Conservation (phyloP, 2,329 filamentous ascomycete genomes). For the Diaporthe longicolla region DNA sequence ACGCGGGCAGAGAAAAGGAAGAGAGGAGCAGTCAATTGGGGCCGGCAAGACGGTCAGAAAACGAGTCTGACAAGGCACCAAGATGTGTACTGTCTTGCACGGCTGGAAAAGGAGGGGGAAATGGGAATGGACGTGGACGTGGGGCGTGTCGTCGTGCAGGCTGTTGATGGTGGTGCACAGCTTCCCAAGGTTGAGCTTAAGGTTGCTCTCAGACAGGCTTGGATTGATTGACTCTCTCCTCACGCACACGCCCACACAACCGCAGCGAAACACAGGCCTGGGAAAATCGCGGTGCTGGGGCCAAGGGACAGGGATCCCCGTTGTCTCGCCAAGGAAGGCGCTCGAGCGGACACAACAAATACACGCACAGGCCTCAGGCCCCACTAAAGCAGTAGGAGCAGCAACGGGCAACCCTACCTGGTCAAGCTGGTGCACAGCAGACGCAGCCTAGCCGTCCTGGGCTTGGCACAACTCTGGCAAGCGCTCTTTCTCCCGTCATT, state of each 20-base stretch:
- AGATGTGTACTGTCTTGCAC: conserved; percentile 20
- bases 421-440: conserved; percentile 6
- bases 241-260: conserved; percentile 11
- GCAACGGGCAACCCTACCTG: conserved; percentile 37
- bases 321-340: conserved; percentile 34
- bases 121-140: background rate
- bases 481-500: background rate
- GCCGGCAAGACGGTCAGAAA: conserved; percentile 18
- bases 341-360: conserved; percentile 53
- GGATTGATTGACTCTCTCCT: conserved; percentile 22
- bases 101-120: conserved; percentile 17
- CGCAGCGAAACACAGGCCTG: conserved; percentile 16
- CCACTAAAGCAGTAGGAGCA: conserved; percentile 43
- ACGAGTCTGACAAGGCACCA: conserved; percentile 6
- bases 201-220: conserved; percentile 16
- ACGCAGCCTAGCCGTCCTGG: conserved; percentile 7
- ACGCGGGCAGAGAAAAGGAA: conserved; percentile 28
- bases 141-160: conserved; percentile 35
- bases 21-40: conserved; percentile 34
- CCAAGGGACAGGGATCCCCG: conserved; percentile 21
- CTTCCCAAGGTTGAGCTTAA: conserved; percentile 29
- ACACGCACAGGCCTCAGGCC: conserved; percentile 45
- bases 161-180: conserved; percentile 24
- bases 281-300: conserved; percentile 41
- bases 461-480: background rate